A percentile compares a stretch with the other conserved stretches of the same genome.
Evolutionary conservation across 2,329 filamentous ascomycete genomes (phyloP).

Genomic region (Beauveria asiatica): DNA sequence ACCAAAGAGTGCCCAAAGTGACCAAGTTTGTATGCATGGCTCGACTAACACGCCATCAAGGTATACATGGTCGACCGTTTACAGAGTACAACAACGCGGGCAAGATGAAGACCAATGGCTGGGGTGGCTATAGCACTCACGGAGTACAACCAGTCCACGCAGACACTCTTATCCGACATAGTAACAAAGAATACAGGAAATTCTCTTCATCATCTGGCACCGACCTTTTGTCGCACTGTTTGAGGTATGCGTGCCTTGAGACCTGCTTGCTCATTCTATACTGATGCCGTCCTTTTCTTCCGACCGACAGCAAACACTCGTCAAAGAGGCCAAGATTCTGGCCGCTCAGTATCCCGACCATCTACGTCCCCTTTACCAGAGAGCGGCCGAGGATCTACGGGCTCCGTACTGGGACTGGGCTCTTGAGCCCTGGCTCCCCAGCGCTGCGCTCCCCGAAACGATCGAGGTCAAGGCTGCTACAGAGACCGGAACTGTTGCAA

Average conservation of each 20-base stretch:
- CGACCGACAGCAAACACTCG: constrained; percentile 39
- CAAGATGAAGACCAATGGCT: constrained; percentile 19
- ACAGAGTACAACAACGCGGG: constrained; percentile 35
- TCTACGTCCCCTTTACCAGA: constrained; percentile 28
- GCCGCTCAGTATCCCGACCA: constrained; percentile 33
- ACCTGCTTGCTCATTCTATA: not conserved
- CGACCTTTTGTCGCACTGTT: constrained; percentile 45
- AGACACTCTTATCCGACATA: not conserved
- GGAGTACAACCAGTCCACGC: constrained; percentile 25
- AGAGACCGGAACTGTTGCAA: constrained; percentile 20
- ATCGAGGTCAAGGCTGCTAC: constrained; percentile 33
- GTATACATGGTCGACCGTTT: constrained; percentile 35
- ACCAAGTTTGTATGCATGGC: no score
- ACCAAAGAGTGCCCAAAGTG: not conserved
- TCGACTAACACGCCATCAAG: constrained; percentile 16
- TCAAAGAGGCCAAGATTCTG: constrained; percentile 35
- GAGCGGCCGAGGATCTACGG: constrained; percentile 38
- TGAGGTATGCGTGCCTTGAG: constrained; percentile 34
- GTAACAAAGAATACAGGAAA: constrained; percentile 27
- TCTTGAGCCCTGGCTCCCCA: constrained; percentile 31
- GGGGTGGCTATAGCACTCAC: constrained; percentile 39
- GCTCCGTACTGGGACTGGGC: constrained; percentile 51
- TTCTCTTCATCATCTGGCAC: constrained; percentile 46
- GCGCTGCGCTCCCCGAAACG: constrained; percentile 25
- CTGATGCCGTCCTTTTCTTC: no score